Conservation (phyloP, 78 protist species). For the Dictyostelium brefeldianum region DNA sequence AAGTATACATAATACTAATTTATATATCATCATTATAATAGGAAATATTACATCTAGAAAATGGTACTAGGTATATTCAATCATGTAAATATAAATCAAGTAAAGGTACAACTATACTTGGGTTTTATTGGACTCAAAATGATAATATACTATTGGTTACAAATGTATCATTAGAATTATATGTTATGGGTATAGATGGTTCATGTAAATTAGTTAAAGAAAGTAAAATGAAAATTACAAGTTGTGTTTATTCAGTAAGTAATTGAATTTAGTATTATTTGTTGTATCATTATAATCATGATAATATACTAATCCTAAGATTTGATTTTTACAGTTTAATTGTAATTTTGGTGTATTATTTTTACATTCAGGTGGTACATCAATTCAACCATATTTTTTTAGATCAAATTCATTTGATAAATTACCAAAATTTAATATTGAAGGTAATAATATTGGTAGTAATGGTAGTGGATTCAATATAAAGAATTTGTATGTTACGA, state of each 20-base stretch:
- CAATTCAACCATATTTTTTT: conserved; percentile 72
- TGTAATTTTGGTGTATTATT: conserved; percentile 46
- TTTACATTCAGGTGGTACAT: conserved; percentile 64
- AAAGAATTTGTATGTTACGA: conserved; percentile 35
- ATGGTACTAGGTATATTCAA: conserved; percentile 57
- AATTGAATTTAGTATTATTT: not conserved
- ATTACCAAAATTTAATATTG: conserved; percentile 47
- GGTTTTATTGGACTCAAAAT: conserved; percentile 35
- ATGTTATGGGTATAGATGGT: conserved; percentile 24
- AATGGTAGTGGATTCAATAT: conserved; percentile 9
- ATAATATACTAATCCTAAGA: not conserved
- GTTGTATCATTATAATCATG: not conserved
- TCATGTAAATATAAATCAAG: conserved; percentile 41
- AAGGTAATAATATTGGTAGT: not conserved
- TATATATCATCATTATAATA: not conserved
- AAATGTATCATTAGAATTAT: conserved; percentile 59
- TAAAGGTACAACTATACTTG: conserved; percentile 35
- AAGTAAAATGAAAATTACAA: conserved; percentile 39
- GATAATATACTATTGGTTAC: conserved; percentile 51
- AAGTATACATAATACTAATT: not conserved
- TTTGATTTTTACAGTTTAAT: not conserved
- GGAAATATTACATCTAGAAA: conserved; percentile 59
- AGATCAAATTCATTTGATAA: conserved; percentile 47
- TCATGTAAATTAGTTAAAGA: conserved; percentile 76
- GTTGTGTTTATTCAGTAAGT: conserved; percentile 61